Evolutionary conservation across 2,329 filamentous ascomycete genomes (phyloP), one percentile per base, ranked within the genome.

Genomic region (Akanthomyces lecanii): DNA sequence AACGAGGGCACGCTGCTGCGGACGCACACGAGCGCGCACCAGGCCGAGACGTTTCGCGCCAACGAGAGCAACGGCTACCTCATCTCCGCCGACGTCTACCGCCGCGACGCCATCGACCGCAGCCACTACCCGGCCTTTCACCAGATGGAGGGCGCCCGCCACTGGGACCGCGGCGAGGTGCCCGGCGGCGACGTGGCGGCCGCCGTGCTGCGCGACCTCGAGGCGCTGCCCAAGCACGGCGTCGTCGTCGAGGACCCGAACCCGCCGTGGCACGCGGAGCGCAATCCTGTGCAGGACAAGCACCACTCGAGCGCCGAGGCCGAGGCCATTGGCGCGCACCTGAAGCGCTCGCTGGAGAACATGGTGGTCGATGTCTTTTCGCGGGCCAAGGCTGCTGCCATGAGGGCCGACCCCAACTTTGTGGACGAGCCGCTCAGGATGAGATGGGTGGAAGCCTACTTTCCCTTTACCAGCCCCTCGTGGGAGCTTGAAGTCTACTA

Each of bases 401-500:
- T 81, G 18, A 79, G 78, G 64, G 78, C 79, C 5, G 79, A 84
- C 56, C 78, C 80, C 5, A 70, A 78, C 61, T 80, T 78, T 67
- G 73, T 78, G 23, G 81, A 86, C 56, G 90, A 96, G 71, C 91
- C 92, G 5, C 80, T 98, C 45, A 88, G 87, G 68, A 88, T 97
- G 70, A 86, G 95, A 67, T 99, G 95, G 95, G 88, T 98, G 8
- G 94, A 97, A 75, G 92, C 95, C 1, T 98, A 95, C 77, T 99
- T 99, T 77, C 95, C 95, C 45, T 98, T 98, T 74, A 99, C 95
- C 0, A 93, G 89, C 63, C 95, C 95, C 0, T 95, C 90, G 7
- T 99, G 92, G 90, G 95, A 99, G 74, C 83, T 99, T 28, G 95
- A 99, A 73, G 92, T 99, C 11, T 93, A 91, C 80, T 97, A 94